Conservation (phyloP, 306 rosid species). For the Castanospermum australe region DNA sequence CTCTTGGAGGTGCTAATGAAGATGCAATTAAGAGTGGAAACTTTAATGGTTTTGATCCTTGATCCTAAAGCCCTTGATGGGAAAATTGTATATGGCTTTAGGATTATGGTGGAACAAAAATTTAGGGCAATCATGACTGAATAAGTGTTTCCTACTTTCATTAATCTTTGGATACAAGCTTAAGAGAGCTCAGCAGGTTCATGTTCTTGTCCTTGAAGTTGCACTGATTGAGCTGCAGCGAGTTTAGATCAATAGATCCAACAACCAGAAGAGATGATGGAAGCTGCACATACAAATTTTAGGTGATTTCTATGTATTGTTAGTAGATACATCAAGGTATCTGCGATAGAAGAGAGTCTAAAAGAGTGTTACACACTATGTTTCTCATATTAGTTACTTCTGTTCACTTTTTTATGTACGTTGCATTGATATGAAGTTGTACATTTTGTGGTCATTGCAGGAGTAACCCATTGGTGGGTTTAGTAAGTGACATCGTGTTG, state of each 20-base stretch:
- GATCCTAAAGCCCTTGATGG: slow-evolving; percentile 30
- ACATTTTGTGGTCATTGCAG: slow-evolving; percentile 11
- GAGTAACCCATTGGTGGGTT: slow-evolving; percentile 14
- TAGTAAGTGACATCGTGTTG: not conserved
- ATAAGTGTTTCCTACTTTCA: slow-evolving; percentile 26
- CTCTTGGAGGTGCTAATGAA: slow-evolving; percentile 70
- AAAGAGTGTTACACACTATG: not conserved
- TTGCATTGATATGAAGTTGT: slow-evolving; percentile 9
- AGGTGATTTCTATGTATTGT: slow-evolving; percentile 20
- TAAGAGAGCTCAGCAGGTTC: slow-evolving; percentile 58
- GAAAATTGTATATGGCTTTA: slow-evolving; percentile 24
- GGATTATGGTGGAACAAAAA: not conserved
- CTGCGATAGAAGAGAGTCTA: not conserved
- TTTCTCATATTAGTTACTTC: not conserved
- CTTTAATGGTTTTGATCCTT: slow-evolving; percentile 52
- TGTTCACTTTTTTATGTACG: not conserved
- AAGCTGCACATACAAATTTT: slow-evolving; percentile 48
- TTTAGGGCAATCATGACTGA: slow-evolving; percentile 16
- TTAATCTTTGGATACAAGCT: slow-evolving; percentile 50
- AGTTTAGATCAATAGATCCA: slow-evolving; percentile 62
- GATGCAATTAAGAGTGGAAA: slow-evolving; percentile 58
- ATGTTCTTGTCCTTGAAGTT: slow-evolving; percentile 57
- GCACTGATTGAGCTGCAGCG: slow-evolving; percentile 53
- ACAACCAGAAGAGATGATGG: slow-evolving; percentile 57
- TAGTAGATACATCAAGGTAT: not conserved